Evolutionary conservation across 2,329 filamentous ascomycete species (phyloP).

Genomic region (Ophiostoma novo-ulmi): DNA sequence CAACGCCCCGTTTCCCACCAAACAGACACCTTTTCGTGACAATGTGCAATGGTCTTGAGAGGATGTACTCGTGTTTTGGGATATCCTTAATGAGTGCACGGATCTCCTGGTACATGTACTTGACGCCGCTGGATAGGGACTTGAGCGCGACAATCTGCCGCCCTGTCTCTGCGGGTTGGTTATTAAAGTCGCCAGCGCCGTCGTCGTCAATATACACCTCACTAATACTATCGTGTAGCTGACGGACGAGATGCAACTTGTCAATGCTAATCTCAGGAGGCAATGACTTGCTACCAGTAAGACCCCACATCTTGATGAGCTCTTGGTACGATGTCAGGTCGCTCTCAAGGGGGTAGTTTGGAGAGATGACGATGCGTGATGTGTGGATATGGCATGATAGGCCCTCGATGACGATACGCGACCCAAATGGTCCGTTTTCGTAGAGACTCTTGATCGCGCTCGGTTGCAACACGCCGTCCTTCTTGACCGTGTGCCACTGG

Average conservation of each 20-base stretch:
- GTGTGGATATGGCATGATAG: slow-evolving; percentile 45
- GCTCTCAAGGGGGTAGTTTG: slow-evolving; percentile 49
- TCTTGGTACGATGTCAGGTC: slow-evolving; percentile 44
- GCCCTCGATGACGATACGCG: slow-evolving; percentile 50
- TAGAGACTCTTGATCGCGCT: slow-evolving; percentile 38
- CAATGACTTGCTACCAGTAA: slow-evolving; percentile 31
- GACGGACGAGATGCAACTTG: slow-evolving; percentile 46
- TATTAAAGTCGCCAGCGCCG: slow-evolving; percentile 12
- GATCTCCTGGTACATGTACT: slow-evolving; percentile 59
- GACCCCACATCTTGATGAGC: slow-evolving; percentile 43
- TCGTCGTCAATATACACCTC: slow-evolving; percentile 41
- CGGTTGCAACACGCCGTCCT: slow-evolving; percentile 32
- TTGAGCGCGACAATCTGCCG: slow-evolving; percentile 50
- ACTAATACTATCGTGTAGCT: slow-evolving; percentile 57
- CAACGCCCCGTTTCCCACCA: slow-evolving; percentile 50
- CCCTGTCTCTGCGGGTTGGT: neutral
- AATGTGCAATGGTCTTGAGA: slow-evolving; percentile 48
- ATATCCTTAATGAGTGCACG: slow-evolving; percentile 48
- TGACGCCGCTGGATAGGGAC: slow-evolving; percentile 51
- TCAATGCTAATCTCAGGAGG: slow-evolving; percentile 47
- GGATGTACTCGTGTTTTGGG: slow-evolving; percentile 48
- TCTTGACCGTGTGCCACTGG: slow-evolving; percentile 44
- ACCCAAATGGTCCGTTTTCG: slow-evolving; percentile 50
- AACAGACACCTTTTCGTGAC: slow-evolving; percentile 53
- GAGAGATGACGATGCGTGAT: slow-evolving; percentile 44